phyloP scores from a whole-genome alignment of 2,329 filamentous ascomycete genomes.

The Cadophora sp. region DNA sequence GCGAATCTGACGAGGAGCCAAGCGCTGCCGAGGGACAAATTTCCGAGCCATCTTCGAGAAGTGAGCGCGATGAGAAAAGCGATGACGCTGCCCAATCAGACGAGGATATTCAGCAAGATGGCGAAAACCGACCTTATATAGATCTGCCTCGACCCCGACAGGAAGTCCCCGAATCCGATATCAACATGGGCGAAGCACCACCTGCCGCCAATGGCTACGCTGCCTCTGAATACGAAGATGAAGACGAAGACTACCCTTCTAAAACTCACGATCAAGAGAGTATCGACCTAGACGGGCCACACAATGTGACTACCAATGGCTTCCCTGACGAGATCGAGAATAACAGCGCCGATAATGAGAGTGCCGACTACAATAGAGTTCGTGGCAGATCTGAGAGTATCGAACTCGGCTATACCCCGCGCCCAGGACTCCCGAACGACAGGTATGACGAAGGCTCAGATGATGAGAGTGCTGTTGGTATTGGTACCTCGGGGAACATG shows the following conservation, averaged over 20 bases:
- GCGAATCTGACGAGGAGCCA: slow-evolving; percentile 9
- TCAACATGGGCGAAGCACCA: background rate
- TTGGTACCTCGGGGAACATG: background rate
- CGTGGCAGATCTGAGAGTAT: background rate
- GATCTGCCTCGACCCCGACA: background rate
- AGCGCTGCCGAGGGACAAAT: background rate
- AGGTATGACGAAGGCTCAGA: background rate
- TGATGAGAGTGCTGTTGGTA: slow-evolving; percentile 1
- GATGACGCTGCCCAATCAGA: slow-evolving; percentile 7
- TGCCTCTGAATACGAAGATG: slow-evolving; percentile 12
- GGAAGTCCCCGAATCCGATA: slow-evolving; percentile 11
- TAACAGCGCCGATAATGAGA: background rate
- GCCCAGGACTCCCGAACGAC: background rate
- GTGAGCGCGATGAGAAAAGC: background rate
- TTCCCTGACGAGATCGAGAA: background rate
- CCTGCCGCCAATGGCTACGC: background rate
- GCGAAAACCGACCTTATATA: background rate
- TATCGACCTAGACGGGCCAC: slow-evolving; percentile 16
- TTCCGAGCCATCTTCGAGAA: background rate
- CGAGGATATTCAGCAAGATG: background rate
- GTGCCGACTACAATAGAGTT: background rate
- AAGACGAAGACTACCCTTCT: slow-evolving; percentile 9
- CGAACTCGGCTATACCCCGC: slow-evolving; percentile 2
- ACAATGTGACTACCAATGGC: slow-evolving; percentile 1
- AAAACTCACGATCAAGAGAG: slow-evolving; percentile 18